Evolutionary conservation across 164 flowering plant genomes (phyloP).

Genomic region (Echeveria elegans): DNA sequence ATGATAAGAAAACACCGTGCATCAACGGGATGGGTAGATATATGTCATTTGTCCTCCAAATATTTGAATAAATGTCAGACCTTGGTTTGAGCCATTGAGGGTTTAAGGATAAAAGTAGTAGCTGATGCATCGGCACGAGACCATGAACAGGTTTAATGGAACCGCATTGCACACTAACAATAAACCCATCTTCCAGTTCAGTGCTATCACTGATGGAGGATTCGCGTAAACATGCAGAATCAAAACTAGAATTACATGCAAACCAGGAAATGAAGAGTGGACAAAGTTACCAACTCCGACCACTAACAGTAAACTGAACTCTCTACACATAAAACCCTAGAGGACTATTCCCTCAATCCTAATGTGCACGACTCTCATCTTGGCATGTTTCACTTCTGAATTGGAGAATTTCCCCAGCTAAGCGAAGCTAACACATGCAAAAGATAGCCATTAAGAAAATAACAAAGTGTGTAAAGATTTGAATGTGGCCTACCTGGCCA

Average conservation of each 20-base stretch:
- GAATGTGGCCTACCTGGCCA: slow-evolving; percentile 35
- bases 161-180: not conserved
- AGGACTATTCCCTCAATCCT: not conserved
- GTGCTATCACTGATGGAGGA: not conserved
- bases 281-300: not conserved
- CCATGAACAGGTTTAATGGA: not conserved
- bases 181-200: too few species aligned
- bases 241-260: not conserved
- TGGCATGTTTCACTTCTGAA: not conserved
- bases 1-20: too few species aligned
- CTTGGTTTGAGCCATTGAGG: not conserved
- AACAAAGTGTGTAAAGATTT: not conserved
- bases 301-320: not conserved
- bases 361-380: not conserved
- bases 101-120: not conserved
- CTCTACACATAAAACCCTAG: not conserved
- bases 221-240: not conserved
- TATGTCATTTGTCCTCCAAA: not conserved
- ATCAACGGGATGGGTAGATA: not conserved
- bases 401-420: not conserved
- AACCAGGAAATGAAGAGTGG: not conserved
- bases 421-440: not conserved
- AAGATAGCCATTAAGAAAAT: not conserved
- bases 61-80: not conserved
- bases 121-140: not conserved